Evolutionary conservation across 176 grass and related monocot genomes (phyloP).

Genomic region (Coix lacrymajobi): DNA sequence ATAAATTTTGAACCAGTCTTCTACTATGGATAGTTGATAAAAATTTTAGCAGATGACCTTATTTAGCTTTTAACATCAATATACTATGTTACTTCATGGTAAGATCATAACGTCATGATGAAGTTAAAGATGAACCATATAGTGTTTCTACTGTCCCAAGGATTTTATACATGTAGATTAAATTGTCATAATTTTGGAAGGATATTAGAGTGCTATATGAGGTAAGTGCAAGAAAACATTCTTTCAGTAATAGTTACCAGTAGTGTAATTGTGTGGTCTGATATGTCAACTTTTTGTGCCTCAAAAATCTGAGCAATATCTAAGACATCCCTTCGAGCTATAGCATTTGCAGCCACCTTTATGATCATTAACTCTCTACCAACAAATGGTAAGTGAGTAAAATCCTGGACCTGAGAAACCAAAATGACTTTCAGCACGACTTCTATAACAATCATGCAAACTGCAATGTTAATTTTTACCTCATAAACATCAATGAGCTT

Average conservation of each 20-base stretch:
- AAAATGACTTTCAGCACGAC: background rate
- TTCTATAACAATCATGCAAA: background rate
- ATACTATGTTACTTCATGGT: background rate
- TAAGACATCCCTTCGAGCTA: constrained; percentile 56
- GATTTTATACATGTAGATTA: background rate
- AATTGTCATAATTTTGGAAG: background rate
- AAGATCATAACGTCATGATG: background rate
- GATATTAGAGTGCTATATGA: background rate
- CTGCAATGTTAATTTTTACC: constrained; percentile 19
- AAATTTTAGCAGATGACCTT: background rate
- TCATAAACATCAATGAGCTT: constrained; percentile 73
- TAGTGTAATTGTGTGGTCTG: constrained; percentile 77
- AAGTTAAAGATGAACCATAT: background rate
- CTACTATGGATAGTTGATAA: background rate
- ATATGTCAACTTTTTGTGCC: constrained; percentile 67
- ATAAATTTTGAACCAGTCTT: background rate
- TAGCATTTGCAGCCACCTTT: constrained; percentile 64
- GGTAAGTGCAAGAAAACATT: background rate
- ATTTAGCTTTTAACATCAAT: background rate
- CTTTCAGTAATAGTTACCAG: constrained; percentile 33
- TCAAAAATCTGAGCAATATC: constrained; percentile 73
- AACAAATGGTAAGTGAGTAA: constrained; percentile 62
- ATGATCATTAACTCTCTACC: constrained; percentile 79
- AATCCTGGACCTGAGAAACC: constrained; percentile 52
- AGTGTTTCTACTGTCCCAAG: background rate